Percentiles rank a stretch among this genome's conserved stretches.
These are phyloP conservation scores for Dinochytrium kinnereticum DNA, from an alignment of 371 early-diverging fungal genomes.

Conservation along the genomic window DNA sequence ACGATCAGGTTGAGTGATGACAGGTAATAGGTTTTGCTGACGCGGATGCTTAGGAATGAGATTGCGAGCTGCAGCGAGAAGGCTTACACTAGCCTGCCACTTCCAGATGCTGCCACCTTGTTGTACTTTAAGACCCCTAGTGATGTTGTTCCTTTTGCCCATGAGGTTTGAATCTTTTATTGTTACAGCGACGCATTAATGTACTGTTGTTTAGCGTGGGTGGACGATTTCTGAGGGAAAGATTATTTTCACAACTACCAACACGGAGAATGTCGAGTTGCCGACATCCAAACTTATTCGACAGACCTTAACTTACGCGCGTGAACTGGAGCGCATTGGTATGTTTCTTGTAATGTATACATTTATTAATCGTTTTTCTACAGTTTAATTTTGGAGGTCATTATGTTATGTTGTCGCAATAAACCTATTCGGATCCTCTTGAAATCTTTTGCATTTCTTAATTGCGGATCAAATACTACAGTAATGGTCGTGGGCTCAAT, in stretches of 20 bases:
- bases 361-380: too few species aligned
- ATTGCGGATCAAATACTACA: too few species aligned
- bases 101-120: slow-evolving; percentile 86
- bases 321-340: slow-evolving; percentile 94
- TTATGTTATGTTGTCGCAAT: too few species aligned
- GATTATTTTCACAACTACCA: slow-evolving; percentile 78
- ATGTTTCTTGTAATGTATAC: not conserved
- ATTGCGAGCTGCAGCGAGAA: slow-evolving; percentile 95
- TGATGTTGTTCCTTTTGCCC: slow-evolving; percentile 79
- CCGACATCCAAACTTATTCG: slow-evolving; percentile 83
- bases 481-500: not conserved
- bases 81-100: slow-evolving; percentile 83
- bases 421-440: too few species aligned
- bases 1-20: slow-evolving; percentile 78
- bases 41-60: slow-evolving; percentile 76
- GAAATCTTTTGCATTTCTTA: too few species aligned
- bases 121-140: slow-evolving; percentile 81
- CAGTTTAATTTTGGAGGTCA: not conserved
- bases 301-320: slow-evolving; percentile 85
- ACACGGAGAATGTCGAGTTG: slow-evolving; percentile 63
- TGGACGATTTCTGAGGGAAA: slow-evolving; percentile 86
- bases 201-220: slow-evolving; percentile 57
- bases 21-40: not conserved
- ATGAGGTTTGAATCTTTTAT: slow-evolving; percentile 58
- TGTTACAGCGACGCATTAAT: too few species aligned